Percentiles rank a stretch among this genome's conserved stretches.
These are phyloP conservation scores for Geranium brycei DNA, from an alignment of 345 rosid species.

Conservation along the genomic window DNA sequence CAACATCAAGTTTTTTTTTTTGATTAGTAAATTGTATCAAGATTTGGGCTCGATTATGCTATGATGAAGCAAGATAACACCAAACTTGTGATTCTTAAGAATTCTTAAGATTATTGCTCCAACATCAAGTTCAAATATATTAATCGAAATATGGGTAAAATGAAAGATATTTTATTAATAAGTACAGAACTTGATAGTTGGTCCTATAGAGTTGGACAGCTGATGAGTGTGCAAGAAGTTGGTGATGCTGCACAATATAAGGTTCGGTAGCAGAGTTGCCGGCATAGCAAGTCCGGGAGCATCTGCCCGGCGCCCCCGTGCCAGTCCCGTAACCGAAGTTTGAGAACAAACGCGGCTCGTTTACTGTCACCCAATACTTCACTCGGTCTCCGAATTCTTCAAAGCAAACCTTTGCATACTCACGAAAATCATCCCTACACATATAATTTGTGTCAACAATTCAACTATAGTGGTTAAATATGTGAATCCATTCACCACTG, in stretches of 20 bases:
- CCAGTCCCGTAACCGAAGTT: constrained; percentile 16
- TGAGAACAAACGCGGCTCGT: constrained; percentile 14
- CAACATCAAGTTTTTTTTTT: too few relatives aligned
- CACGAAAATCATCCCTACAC: constrained; percentile 16
- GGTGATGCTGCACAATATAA: constrained; percentile 22
- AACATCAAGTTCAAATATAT: not conserved
- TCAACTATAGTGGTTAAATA: too few relatives aligned
- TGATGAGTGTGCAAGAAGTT: constrained; percentile 29
- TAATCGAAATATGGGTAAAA: too few relatives aligned
- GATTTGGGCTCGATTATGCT: too few relatives aligned
- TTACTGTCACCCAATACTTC: constrained; percentile 23
- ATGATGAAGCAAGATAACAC: too few relatives aligned
- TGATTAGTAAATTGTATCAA: too few relatives aligned
- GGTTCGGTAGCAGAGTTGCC: constrained; percentile 36
- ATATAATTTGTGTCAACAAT: not conserved
- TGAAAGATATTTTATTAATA: too few relatives aligned
- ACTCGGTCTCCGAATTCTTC: constrained; percentile 24
- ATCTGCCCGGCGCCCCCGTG: constrained; percentile 29
- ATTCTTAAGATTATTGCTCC: too few relatives aligned
- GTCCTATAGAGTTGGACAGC: constrained; percentile 21
- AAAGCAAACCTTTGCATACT: constrained; percentile 21
- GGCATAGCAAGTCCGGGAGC: constrained; percentile 29
- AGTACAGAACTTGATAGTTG: constrained; percentile 24
- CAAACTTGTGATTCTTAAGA: too few relatives aligned
- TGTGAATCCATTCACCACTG: too few relatives aligned